phyloP scores from a whole-genome alignment of 2,329 filamentous ascomycete genomes.

The Alternaria dauci region DNA sequence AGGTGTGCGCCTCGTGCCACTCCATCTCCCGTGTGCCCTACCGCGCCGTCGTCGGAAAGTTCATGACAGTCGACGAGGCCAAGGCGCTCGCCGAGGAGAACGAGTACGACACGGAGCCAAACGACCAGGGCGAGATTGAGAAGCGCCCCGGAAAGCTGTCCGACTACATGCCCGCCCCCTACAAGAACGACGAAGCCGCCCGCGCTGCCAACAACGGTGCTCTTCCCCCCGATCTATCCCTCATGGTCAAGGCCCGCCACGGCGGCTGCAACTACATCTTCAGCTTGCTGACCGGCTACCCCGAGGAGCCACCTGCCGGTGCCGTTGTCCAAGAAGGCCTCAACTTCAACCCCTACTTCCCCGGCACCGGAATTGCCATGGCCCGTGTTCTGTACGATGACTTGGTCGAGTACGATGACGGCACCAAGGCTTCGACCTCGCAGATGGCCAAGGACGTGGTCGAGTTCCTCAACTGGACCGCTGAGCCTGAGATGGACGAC shows the following conservation, averaged over 20 bases:
- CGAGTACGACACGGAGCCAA: constrained; percentile 98
- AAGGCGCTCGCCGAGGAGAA: constrained; percentile 97
- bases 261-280: constrained; percentile 99
- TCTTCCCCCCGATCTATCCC: constrained; percentile 92
- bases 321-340: constrained; percentile 84
- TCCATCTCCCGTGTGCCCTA: constrained; percentile 94
- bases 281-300: constrained; percentile 94
- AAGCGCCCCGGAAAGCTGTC: constrained; percentile 98
- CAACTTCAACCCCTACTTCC: constrained; percentile 99
- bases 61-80: constrained; percentile 97
- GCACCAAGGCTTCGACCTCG: constrained; percentile 89
- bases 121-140: constrained; percentile 97
- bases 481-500: constrained; percentile 98
- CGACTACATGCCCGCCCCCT: constrained; percentile 92
- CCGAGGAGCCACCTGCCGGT: constrained; percentile 92
- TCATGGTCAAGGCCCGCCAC: constrained; percentile 98
- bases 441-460: constrained; percentile 99
- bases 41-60: constrained; percentile 85
- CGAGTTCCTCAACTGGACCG: constrained; percentile 99
- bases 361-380: constrained; percentile 98
- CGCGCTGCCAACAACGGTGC: constrained; percentile 98
- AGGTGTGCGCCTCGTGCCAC: constrained; percentile 98
- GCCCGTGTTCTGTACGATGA: constrained; percentile 97
- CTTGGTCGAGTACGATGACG: constrained; percentile 97
- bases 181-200: constrained; percentile 99